Conservation (phyloP, 2,329 filamentous ascomycete species). For the Pyrenochaeta sp. region DNA sequence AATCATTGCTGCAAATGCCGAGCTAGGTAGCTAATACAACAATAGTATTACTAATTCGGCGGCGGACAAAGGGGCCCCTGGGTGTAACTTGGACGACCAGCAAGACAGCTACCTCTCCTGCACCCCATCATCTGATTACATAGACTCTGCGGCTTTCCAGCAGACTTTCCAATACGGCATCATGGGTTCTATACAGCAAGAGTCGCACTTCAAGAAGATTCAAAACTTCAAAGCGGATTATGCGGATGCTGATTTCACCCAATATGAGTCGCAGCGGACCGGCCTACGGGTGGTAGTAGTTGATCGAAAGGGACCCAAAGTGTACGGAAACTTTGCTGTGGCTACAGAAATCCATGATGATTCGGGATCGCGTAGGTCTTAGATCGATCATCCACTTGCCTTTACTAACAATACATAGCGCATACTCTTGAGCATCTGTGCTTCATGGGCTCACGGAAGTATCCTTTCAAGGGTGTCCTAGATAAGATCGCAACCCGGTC, state of each 20-base stretch:
- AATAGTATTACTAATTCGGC: conserved; percentile 41
- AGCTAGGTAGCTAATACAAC: conserved; percentile 29
- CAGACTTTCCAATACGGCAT: conserved; percentile 20
- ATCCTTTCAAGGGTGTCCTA: conserved; percentile 92
- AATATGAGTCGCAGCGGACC: conserved; percentile 94
- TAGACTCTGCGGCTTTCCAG: neutral
- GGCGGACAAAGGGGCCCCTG: conserved; percentile 32
- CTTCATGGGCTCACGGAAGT: conserved; percentile 83
- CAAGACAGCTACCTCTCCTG: conserved; percentile 6
- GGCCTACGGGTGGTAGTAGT: conserved; percentile 95
- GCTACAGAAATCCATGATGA: conserved; percentile 98
- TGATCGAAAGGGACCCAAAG: conserved; percentile 90
- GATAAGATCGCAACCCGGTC: conserved; percentile 93
- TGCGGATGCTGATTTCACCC: conserved; percentile 84
- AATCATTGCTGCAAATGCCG: too few relatives aligned
- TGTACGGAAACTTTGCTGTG: conserved; percentile 88
- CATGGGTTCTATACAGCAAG: conserved; percentile 48
- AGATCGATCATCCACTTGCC: neutral
- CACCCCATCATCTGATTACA: neutral
- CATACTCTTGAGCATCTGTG: conserved; percentile 63
- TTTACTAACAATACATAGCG: conserved; percentile 36
- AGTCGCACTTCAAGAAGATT: conserved; percentile 77
- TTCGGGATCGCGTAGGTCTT: conserved; percentile 74
- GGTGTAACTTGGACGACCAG: conserved; percentile 6
- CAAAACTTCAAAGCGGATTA: conserved; percentile 91